Evolutionary conservation across 106 monocot genomes (phyloP), one percentile per base, ranked within the genome.

Genomic region (Allium fistulosum): DNA sequence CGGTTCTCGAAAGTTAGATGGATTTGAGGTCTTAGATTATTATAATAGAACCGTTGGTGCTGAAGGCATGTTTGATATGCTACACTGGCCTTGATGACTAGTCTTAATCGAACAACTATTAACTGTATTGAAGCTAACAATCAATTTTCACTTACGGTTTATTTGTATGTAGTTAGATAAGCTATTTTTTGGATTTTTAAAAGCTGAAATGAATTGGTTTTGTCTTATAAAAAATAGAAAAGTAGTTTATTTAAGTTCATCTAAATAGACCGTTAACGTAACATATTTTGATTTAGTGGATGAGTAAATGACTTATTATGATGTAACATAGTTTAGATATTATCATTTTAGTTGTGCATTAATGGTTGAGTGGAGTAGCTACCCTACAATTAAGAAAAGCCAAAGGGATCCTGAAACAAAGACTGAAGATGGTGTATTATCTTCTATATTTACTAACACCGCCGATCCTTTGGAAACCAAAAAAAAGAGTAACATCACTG

Each of bases 291-390:
- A 81, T 60, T 56, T 61, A 61, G 56, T 67, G 10, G 85, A 79
- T 53, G 79, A 86, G 22, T 68, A 71, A 26, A 52, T 79, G 75
- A 74, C 73, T 7, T 86, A 74, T 63, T 86, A 79, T 69, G 86
- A 86, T 67, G 79, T 76, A 26, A 76, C 85, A 18, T 49, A 57
- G 57, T 26, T 46, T 26, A 53, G 14, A 2, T 27, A 72, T 69
- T n/a, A n/a, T 49, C 80, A 59, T 64, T 28, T 71, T 14, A 27
- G 13, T 13, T 51, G 14, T 49, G 55, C 14, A 55, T 48, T 13
- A 46, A 48, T 51, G 87, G 78, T 78, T 48, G 75, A 78, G 63
- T 67, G 52, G n/a, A 59, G 50, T 47, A 53, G 10, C 22, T 11
- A 11, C 65, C 12, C 45, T 59, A 10, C 61, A 73, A 15, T 17